phyloP scores from a whole-genome alignment of 768 basidiomycete genomes.

The Pleurotus sapidus region DNA sequence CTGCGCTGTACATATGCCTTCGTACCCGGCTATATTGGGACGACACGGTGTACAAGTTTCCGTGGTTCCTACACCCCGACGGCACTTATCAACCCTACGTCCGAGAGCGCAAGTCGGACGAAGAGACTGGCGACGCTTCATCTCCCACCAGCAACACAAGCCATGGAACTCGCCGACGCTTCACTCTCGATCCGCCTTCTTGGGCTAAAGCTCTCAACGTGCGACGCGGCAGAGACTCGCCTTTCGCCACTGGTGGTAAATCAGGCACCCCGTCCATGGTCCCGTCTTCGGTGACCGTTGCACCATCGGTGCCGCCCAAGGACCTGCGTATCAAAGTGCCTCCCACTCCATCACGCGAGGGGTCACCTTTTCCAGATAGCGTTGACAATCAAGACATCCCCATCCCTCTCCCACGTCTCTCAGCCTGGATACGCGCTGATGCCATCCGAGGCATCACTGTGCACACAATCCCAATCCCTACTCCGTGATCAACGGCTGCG shows the following conservation, averaged over 20 bases:
- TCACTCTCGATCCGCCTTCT: constrained; percentile 14
- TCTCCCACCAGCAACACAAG: not conserved
- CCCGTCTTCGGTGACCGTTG: constrained; percentile 7
- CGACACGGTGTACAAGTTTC: constrained; percentile 45
- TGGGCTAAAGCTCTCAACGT: constrained; percentile 46
- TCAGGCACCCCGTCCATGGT: constrained; percentile 17
- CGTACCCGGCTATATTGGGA: constrained; percentile 51
- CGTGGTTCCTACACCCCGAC: constrained; percentile 48
- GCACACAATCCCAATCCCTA: constrained; percentile 17
- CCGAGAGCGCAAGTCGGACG: not conserved
- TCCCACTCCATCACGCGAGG: constrained; percentile 10
- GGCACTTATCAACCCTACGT: not conserved
- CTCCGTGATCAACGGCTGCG: constrained; percentile 6
- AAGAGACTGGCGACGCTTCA: not conserved
- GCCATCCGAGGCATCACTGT: constrained; percentile 21
- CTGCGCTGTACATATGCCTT: constrained; percentile 39
- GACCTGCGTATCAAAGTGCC: constrained; percentile 12
- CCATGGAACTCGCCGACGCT: not conserved
- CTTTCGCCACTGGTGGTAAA: constrained; percentile 32
- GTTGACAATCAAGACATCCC: constrained; percentile 50
- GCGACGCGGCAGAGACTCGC: constrained; percentile 56
- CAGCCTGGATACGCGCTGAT: constrained; percentile 53
- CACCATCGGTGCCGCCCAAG: not conserved
- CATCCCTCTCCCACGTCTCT: constrained; percentile 48
- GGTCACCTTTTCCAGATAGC: constrained; percentile 35